These are phyloP conservation scores for Ustilago lituana DNA, from an alignment of 1,284 basidiomycete genomes.

Conservation along the genomic window DNA sequence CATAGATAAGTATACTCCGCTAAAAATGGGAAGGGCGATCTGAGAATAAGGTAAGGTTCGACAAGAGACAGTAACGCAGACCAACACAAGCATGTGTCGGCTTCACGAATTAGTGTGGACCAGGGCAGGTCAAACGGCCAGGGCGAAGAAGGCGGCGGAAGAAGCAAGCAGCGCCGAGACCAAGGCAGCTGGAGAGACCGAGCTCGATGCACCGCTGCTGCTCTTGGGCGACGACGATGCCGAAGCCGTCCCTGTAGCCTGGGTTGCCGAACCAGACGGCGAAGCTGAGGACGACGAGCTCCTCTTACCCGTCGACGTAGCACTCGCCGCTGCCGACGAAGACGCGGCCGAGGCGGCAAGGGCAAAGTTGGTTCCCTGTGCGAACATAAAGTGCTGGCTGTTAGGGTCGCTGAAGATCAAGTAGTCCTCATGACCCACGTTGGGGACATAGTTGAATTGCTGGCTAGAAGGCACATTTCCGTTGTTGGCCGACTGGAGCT, in stretches of 20 bases:
- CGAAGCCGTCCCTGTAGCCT: constrained; percentile 1
- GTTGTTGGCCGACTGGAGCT: constrained; percentile 27
- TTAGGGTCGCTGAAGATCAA: constrained; percentile 50
- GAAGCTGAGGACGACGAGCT: constrained; percentile 5
- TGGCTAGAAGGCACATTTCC: constrained; percentile 49
- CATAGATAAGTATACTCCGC: no score
- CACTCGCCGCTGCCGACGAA: no score
- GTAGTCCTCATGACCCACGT: constrained; percentile 55
- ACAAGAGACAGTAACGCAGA: not conserved
- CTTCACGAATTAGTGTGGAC: no score
- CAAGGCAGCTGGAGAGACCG: not conserved
- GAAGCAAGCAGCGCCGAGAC: constrained; percentile 21
- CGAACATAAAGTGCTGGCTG: constrained; percentile 48
- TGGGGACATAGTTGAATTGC: constrained; percentile 50
- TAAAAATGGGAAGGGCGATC: no score
- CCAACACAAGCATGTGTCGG: not conserved
- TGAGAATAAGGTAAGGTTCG: no score
- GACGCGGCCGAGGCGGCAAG: constrained; percentile 5
- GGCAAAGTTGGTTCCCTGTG: constrained; percentile 19
- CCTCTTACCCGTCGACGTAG: not conserved
- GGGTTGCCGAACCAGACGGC: constrained; percentile 2
- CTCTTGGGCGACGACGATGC: constrained; percentile 1
- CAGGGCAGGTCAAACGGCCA: constrained; percentile 15
- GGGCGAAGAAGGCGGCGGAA: constrained; percentile 20
- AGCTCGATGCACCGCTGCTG: constrained; percentile 4